Percentiles rank a stretch among this genome's conserved stretches.
Evolutionary conservation across 2,329 filamentous ascomycete genomes (phyloP).

Genomic region (Colletotrichum sansevieriae): DNA sequence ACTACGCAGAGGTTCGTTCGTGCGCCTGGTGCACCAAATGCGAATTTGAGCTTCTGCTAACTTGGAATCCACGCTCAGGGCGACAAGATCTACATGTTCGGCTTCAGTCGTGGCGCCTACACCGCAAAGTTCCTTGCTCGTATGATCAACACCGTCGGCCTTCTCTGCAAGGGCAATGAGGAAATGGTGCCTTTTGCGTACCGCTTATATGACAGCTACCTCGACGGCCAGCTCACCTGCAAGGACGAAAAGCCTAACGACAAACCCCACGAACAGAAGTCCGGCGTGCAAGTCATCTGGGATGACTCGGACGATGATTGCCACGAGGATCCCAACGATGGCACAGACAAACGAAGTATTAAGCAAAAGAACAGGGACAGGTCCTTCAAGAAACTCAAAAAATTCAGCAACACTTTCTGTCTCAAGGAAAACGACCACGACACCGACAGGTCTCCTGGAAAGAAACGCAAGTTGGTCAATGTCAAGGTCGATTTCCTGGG

Average conservation of each 20-base stretch:
- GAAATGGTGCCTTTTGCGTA: conserved; percentile 66
- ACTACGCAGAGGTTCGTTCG: conserved; percentile 57
- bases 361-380: conserved; percentile 42
- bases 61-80: conserved; percentile 47
- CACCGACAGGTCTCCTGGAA: background rate
- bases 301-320: background rate
- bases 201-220: conserved; percentile 56
- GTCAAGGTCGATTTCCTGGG: conserved; percentile 66
- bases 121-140: conserved; percentile 64
- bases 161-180: conserved; percentile 65
- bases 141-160: conserved; percentile 63
- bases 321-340: background rate
- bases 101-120: conserved; percentile 66
- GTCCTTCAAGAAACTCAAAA: conserved; percentile 52
- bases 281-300: background rate
- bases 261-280: conserved; percentile 21
- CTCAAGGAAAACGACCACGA: conserved; percentile 47
- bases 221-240: conserved; percentile 50
- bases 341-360: conserved; percentile 23
- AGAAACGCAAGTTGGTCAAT: conserved; percentile 45
- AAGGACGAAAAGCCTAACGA: conserved; percentile 45
- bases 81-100: conserved; percentile 67
- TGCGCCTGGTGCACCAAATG: background rate
- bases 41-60: background rate
- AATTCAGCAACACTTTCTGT: conserved; percentile 64